These are phyloP conservation scores for Aristolochia contorta DNA, from an alignment of 164 flowering plant genomes.

Conservation along the genomic window DNA sequence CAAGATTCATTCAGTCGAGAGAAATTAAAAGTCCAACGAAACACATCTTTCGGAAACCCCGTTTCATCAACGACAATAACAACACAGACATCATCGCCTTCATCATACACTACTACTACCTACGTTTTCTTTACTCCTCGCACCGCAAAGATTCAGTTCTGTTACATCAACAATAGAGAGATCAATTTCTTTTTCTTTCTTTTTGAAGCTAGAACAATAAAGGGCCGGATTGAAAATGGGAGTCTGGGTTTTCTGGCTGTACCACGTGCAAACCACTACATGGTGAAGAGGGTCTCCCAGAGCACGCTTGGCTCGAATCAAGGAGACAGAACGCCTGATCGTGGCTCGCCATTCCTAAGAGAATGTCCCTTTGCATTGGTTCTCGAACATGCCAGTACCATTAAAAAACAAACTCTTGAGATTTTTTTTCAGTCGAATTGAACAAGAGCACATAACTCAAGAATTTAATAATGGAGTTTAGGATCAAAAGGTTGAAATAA, in stretches of 20 bases:
- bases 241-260: neutral
- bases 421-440: constrained; percentile 18
- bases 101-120: neutral
- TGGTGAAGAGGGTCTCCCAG: constrained; percentile 30
- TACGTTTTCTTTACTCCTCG: too few species aligned
- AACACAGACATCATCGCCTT: neutral
- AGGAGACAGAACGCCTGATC: constrained; percentile 68
- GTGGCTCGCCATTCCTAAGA: constrained; percentile 30
- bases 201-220: too few species aligned
- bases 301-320: constrained; percentile 88
- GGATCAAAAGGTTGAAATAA: neutral
- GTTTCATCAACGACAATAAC: neutral
- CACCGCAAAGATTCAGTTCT: too few species aligned
- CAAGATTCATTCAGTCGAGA: neutral
- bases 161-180: neutral
- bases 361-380: constrained; percentile 67
- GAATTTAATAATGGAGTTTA: constrained; percentile 5
- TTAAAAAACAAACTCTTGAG: constrained; percentile 12
- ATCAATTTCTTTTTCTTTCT: too few species aligned
- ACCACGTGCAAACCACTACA: constrained; percentile 49
- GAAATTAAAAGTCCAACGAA: neutral
- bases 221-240: too few species aligned
- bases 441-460: constrained; percentile 18
- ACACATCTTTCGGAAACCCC: too few species aligned
- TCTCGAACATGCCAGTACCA: constrained; percentile 13